Base-by-base conservation (phyloP, 225 moss, liverwort and hornwort genomes). In the Neckera pumila region DNA sequence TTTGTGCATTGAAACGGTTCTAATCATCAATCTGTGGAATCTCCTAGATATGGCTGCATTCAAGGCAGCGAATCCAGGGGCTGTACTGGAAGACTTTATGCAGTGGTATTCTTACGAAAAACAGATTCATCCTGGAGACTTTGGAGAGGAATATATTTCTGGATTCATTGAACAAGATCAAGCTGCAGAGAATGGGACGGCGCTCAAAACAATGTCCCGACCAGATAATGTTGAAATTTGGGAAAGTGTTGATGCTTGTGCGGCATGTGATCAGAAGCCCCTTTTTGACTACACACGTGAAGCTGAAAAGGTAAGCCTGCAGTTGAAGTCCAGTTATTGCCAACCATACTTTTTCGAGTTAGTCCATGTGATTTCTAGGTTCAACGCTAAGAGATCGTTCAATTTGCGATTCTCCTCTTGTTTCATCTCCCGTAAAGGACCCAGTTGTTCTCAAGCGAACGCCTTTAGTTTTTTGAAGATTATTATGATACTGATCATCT, bases 61-160 rank as follows among this genome's bases (percentile, higher is more conserved):
- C 82, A 98, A 98, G 89, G 97, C 98, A 81, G 95, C 98, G 56
- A 98, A 98, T 87, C 98, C 97, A 86, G 95, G 95, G 45, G 94
- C 96, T 80, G 86, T 93, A 90, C 82, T 98, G 65, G 94, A 97
- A 90, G 98, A 98, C 90, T 98, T 98, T 76, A 92, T 95, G 77
- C 92, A 94, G 66, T 98, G 98, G 98, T 96, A 98, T 93, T 95
- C 90, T 70, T 91, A 91, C 59, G 91, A 92, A 79, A 95, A 97
- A 69, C 92, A 97, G 94, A 54, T 95, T 76, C 93, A 93, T 76
- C 87, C 91, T 78, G 85, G 83, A 69, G 84, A 87, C 71, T 94
- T 88, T 84, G 88, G 89, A 79, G 95, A 90, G 83, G 93, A 90
- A 77, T 91, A 89, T 62, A 93, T 87, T 86, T 85, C 85, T 53